Evolutionary conservation across 768 basidiomycete genomes (phyloP).

Genomic region (Peribolospora baueri): DNA sequence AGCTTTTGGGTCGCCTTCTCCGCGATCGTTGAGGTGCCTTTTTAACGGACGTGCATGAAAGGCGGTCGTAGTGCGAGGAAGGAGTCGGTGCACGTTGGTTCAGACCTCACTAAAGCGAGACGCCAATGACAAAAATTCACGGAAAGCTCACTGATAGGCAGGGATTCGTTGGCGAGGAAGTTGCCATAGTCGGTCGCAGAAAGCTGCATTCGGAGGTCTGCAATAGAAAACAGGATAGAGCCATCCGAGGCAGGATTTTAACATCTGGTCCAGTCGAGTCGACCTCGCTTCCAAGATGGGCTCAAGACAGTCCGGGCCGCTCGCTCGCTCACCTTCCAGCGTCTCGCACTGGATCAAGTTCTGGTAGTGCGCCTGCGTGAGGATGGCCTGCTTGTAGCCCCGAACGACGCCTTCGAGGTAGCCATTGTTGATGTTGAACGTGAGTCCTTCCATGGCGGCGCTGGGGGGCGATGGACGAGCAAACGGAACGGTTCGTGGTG

Average conservation of each 20-base stretch:
- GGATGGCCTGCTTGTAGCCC: conserved; percentile 80
- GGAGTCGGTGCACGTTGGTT: too few relatives aligned
- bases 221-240: background rate
- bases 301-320: background rate
- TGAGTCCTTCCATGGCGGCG: conserved; percentile 18
- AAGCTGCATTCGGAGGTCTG: conserved; percentile 86
- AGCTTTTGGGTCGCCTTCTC: conserved; percentile 87
- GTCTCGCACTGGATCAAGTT: conserved; percentile 94
- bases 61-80: too few relatives aligned
- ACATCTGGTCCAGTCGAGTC: too few relatives aligned
- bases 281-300: background rate
- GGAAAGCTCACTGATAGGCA: conserved; percentile 31
- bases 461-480: too few relatives aligned
- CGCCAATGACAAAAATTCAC: background rate
- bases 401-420: conserved; percentile 25
- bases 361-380: conserved; percentile 68
- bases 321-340: conserved; percentile 46
- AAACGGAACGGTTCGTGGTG: too few relatives aligned
- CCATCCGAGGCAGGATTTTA: background rate
- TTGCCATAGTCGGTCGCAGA: conserved; percentile 94
- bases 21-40: conserved; percentile 74
- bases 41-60: background rate
- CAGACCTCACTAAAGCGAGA: too few relatives aligned
- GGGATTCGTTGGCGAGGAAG: conserved; percentile 87
- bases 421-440: conserved; percentile 21